phyloP scores from a whole-genome alignment of 108 stramenopile species.

The Nitzschia sp. region DNA sequence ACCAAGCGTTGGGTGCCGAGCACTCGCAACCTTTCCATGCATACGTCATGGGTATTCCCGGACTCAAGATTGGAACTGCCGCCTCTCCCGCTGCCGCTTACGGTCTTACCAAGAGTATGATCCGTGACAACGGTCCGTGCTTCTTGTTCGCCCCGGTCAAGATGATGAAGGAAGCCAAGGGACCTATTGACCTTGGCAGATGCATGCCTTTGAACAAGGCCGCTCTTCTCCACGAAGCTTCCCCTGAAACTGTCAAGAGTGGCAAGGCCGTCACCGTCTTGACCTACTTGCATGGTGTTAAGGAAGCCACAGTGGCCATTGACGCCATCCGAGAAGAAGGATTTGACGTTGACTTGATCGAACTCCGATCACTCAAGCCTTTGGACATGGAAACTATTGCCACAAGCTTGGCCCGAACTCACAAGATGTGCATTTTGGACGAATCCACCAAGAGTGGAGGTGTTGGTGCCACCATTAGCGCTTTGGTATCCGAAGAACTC shows the following conservation, averaged over 20 bases:
- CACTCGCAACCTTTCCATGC: slow-evolving; percentile 99
- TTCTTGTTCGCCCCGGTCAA: slow-evolving; percentile 98
- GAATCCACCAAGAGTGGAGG: slow-evolving; percentile 96
- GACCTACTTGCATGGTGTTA: slow-evolving; percentile 97
- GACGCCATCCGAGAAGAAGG: slow-evolving; percentile 89
- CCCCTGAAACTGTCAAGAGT: slow-evolving; percentile 61
- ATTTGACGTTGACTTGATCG: slow-evolving; percentile 96
- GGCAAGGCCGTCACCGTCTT: slow-evolving; percentile 96
- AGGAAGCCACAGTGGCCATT: slow-evolving; percentile 85
- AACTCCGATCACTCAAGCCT: slow-evolving; percentile 95
- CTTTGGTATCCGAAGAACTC: slow-evolving; percentile 90
- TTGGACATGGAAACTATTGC: slow-evolving; percentile 95
- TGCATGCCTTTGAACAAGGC: slow-evolving; percentile 96
- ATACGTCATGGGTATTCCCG: slow-evolving; percentile 99
- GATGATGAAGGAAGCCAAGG: slow-evolving; percentile 98
- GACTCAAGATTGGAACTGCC: slow-evolving; percentile 97
- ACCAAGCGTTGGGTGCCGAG: slow-evolving; percentile 97
- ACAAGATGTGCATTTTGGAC: slow-evolving; percentile 94
- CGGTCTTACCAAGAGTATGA: slow-evolving; percentile 97
- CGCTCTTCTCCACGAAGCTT: slow-evolving; percentile 85
- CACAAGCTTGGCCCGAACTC: slow-evolving; percentile 80
- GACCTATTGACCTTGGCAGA: slow-evolving; percentile 82
- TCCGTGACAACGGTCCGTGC: slow-evolving; percentile 97
- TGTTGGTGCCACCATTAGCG: slow-evolving; percentile 96
- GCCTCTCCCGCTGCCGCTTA: slow-evolving; percentile 96